A percentile compares a stretch with the other conserved stretches of the same genome.
Evolutionary conservation across 2,329 filamentous ascomycete genomes (phyloP).

Genomic region (Verticillium nonalfalfae): DNA sequence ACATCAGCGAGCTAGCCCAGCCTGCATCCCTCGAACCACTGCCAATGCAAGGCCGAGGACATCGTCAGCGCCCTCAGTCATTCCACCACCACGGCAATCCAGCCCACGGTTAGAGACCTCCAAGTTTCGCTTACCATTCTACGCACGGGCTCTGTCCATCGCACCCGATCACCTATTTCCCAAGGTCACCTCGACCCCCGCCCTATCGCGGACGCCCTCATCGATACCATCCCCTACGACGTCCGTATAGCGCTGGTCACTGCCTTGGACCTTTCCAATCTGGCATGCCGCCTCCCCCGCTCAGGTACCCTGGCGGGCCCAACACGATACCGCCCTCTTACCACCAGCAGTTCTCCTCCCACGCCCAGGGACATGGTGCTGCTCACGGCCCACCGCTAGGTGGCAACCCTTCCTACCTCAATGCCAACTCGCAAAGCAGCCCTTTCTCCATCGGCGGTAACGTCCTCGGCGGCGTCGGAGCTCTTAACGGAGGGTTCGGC

Average conservation of each 20-base stretch:
- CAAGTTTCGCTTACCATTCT: neutral
- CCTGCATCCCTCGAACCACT: neutral
- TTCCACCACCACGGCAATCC: neutral
- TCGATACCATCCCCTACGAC: neutral
- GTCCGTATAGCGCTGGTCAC: neutral
- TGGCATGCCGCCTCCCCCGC: slow-evolving; percentile 35
- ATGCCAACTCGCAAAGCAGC: slow-evolving; percentile 60
- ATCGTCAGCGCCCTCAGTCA: neutral
- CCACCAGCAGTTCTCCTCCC: slow-evolving; percentile 45
- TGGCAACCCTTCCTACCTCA: slow-evolving; percentile 65
- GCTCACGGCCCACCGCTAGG: slow-evolving; percentile 48
- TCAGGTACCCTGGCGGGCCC: slow-evolving; percentile 40
- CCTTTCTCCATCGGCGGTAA: slow-evolving; percentile 57
- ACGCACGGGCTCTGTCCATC: neutral
- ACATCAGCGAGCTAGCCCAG: neutral
- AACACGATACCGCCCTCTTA: slow-evolving; percentile 32
- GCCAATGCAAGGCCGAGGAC: neutral
- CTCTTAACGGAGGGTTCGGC: slow-evolving; percentile 45
- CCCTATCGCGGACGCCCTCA: neutral
- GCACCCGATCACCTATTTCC: neutral
- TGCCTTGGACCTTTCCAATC: neutral
- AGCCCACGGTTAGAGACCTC: slow-evolving; percentile 1
- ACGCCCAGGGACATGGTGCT: slow-evolving; percentile 40
- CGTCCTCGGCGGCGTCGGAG: slow-evolving; percentile 36
- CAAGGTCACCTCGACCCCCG: neutral